These are phyloP conservation scores for Hevea brasiliensis DNA, from an alignment of 345 rosid species.

Conservation along the genomic window DNA sequence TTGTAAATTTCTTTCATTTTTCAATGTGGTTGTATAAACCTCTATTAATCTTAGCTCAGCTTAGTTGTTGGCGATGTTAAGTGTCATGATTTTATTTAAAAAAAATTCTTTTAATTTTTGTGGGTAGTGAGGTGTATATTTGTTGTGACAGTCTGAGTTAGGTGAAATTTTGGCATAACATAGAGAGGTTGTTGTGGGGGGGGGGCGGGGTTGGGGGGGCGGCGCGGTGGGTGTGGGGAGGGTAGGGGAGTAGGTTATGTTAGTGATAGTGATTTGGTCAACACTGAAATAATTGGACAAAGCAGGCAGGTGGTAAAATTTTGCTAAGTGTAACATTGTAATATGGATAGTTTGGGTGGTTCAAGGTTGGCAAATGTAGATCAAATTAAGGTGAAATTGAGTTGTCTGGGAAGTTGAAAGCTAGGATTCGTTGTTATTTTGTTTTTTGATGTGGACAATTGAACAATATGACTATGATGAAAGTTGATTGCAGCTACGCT, in stretches of 20 bases:
- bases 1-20: not conserved
- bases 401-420: not conserved
- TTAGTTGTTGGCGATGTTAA: not conserved
- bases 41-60: not conserved
- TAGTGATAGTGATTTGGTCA: not conserved
- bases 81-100: not conserved
- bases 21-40: not conserved
- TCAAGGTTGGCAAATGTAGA: not conserved
- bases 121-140: not conserved
- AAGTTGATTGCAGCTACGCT: not conserved
- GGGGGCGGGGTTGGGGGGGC: too few relatives aligned
- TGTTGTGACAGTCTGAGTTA: not conserved
- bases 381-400: not conserved
- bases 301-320: not conserved
- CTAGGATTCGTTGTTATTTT: not conserved
- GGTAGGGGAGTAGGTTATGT: not conserved
- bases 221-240: too few relatives aligned
- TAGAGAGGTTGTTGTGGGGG: too few relatives aligned
- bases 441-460: not conserved
- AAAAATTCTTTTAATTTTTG: too few relatives aligned
- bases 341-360: not conserved
- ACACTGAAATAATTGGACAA: not conserved
- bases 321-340: not conserved
- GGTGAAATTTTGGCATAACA: not conserved
- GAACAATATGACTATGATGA: not conserved